Evolutionary conservation across 2,329 filamentous ascomycete species (phyloP).

Genomic region (Paracamarosporium sp.): DNA sequence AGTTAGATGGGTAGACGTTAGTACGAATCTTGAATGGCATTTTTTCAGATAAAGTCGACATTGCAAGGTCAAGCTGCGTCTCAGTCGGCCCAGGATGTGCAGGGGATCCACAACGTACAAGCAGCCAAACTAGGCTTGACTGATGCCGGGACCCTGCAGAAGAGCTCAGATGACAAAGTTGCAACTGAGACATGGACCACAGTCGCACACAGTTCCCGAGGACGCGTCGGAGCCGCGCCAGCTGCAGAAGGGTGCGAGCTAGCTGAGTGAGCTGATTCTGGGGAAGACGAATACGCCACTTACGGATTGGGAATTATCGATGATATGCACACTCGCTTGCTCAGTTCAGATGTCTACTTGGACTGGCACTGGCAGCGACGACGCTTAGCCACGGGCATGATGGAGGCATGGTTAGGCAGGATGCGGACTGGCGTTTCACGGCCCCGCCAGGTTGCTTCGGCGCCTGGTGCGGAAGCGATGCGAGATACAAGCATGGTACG

Average conservation of each 20-base stretch:
- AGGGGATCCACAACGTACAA: not conserved
- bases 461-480: constrained; percentile 45
- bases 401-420: constrained; percentile 20
- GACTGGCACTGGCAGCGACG: not conserved
- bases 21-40: not conserved
- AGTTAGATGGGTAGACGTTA: not conserved
- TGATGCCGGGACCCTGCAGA: constrained; percentile 36
- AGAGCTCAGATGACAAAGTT: constrained; percentile 40
- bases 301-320: not conserved
- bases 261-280: constrained; percentile 1
- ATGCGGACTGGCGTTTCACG: constrained; percentile 42
- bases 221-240: constrained; percentile 29
- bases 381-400: not conserved
- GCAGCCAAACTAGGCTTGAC: constrained; percentile 20
- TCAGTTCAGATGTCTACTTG: too few relatives aligned
- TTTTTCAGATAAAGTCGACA: not conserved
- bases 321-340: not conserved
- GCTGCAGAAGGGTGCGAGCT: constrained; percentile 12
- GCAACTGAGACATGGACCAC: constrained; percentile 39
- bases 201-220: constrained; percentile 34
- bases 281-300: not conserved
- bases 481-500: constrained; percentile 42
- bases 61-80: not conserved
- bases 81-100: constrained; percentile 1
- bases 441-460: constrained; percentile 33